Conservation (phyloP, 2,329 filamentous ascomycete genomes). For the Penicillium concentricum region DNA sequence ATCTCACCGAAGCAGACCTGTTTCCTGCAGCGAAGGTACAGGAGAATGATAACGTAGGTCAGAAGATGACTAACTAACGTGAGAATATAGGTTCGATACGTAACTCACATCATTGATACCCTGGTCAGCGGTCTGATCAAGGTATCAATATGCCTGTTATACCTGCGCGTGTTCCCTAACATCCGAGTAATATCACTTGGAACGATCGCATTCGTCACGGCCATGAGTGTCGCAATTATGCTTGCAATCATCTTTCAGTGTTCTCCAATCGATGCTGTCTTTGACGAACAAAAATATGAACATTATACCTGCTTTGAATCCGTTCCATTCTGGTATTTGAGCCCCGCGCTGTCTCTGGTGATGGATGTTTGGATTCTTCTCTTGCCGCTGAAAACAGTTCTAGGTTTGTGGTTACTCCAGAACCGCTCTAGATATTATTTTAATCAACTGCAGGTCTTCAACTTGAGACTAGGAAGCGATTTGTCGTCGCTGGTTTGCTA, state of each 20-base stretch:
- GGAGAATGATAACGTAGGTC: background rate
- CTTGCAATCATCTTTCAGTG: constrained; percentile 12
- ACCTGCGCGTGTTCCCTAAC: background rate
- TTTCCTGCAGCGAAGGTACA: background rate
- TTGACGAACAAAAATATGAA: background rate
- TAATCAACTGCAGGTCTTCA: background rate
- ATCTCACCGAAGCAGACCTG: background rate
- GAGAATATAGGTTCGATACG: background rate
- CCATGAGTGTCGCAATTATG: constrained; percentile 12
- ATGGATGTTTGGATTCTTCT: constrained; percentile 13
- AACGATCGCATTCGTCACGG: constrained; percentile 7
- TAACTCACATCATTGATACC: background rate
- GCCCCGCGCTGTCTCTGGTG: constrained; percentile 2
- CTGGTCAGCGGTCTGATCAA: background rate
- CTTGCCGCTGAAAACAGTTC: constrained; percentile 5
- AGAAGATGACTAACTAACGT: background rate
- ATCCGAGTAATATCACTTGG: background rate
- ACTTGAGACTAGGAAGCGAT: background rate
- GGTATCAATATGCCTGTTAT: background rate
- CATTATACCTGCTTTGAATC: background rate
- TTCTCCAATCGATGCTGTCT: background rate
- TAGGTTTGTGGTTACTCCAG: background rate
- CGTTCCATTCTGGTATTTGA: constrained; percentile 10
- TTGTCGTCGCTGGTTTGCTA: background rate
- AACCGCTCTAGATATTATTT: background rate